Percentiles rank a stretch among this genome's conserved stretches.
phyloP scores from a whole-genome alignment of 2,329 filamentous ascomycete genomes.

The Hypoxylon sp. region DNA sequence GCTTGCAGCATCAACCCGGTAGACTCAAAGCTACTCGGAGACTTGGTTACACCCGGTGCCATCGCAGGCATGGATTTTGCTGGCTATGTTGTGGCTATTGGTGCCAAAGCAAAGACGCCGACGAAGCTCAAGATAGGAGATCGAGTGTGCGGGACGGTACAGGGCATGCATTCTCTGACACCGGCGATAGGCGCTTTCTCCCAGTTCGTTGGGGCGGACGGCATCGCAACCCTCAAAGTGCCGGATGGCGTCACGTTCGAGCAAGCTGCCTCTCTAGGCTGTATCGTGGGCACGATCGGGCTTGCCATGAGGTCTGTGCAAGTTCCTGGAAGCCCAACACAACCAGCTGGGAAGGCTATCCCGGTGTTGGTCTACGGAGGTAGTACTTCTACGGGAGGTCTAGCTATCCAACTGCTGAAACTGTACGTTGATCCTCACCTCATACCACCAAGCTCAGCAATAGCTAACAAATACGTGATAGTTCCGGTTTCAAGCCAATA shows the following conservation, averaged over 20 bases:
- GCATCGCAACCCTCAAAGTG: neutral
- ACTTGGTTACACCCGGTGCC: neutral
- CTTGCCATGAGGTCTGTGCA: neutral
- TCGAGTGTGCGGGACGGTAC: neutral
- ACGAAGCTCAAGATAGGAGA: neutral
- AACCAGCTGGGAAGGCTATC: neutral
- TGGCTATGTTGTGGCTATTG: neutral
- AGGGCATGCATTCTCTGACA: neutral
- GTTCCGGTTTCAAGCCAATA: neutral
- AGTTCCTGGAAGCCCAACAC: neutral
- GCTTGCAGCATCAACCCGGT: neutral
- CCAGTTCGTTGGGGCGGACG: neutral
- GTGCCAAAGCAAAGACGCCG: neutral
- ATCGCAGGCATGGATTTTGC: neutral
- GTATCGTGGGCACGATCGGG: neutral
- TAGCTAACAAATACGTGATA: neutral
- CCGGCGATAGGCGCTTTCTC: neutral
- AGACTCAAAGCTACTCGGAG: neutral
- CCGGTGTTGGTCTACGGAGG: neutral
- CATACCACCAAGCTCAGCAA: neutral
- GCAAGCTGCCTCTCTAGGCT: neutral
- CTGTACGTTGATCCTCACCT: conserved; percentile 17
- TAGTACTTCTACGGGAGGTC: conserved; percentile 20
- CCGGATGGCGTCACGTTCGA: neutral
- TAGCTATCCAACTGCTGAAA: conserved; percentile 28